Conservation (phyloP, 306 rosid species). For the Biancaea sappan region DNA sequence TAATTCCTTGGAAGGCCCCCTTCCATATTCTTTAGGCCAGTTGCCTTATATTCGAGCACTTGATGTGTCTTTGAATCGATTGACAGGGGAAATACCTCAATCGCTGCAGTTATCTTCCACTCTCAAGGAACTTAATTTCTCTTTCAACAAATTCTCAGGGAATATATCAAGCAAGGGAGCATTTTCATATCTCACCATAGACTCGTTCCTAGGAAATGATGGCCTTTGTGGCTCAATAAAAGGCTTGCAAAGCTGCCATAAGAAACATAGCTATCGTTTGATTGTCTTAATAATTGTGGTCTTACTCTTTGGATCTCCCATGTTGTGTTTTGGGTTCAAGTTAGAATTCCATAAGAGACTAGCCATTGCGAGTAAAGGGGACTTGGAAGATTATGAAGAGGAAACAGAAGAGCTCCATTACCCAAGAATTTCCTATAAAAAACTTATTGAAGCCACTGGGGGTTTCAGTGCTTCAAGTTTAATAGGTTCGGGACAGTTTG, state of each 20-base stretch:
- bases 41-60: constrained; percentile 60
- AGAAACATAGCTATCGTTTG: constrained; percentile 46
- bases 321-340: constrained; percentile 51
- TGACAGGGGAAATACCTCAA: constrained; percentile 66
- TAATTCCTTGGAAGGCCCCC: constrained; percentile 66
- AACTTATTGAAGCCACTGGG: constrained; percentile 75
- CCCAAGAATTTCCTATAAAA: constrained; percentile 74
- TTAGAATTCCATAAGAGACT: constrained; percentile 40
- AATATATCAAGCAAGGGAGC: constrained; percentile 65
- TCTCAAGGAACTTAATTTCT: constrained; percentile 69
- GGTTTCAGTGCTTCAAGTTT: constrained; percentile 69
- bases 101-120: constrained; percentile 63
- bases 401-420: constrained; percentile 54
- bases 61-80: constrained; percentile 75
- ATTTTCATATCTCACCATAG: constrained; percentile 59
- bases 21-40: constrained; percentile 74
- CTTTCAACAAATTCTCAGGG: constrained; percentile 79
- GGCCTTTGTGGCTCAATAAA: constrained; percentile 66
- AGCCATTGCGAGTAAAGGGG: constrained; percentile 34
- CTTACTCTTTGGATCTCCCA: constrained; percentile 54
- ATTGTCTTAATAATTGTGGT: constrained; percentile 49
- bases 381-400: constrained; percentile 48
- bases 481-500: constrained; percentile 84
- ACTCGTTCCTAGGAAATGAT: constrained; percentile 65
- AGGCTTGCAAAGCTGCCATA: constrained; percentile 69